Evolutionary conservation across 768 basidiomycete genomes (phyloP), one percentile per base, ranked within the genome.

Genomic region (Ramaria rubella): DNA sequence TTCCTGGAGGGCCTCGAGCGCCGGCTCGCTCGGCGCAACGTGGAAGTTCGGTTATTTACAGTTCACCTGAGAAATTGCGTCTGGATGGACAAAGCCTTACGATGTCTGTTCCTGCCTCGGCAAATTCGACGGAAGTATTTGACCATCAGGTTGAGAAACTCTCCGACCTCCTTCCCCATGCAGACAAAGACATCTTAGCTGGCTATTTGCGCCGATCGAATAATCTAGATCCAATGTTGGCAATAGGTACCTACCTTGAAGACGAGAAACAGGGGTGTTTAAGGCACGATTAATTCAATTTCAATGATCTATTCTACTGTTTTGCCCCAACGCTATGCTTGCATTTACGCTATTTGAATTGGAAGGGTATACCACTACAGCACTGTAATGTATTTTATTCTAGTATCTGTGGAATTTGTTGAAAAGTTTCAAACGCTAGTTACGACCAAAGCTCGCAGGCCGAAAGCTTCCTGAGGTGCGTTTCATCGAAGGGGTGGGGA

Each of bases 201-300:
- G 79, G 81, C 14, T 92, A 92, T 68, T 69, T 92, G 58, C 80
- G 80, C 27, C 77, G 85, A 9, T 75, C 87, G 9, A 52, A 61
- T 26, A 90, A 90, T 21, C 81, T 87, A 65, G 88, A 90, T 68
- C 27, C 45, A 3, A 86, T 90, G 42, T 72, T 88, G 42, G 90
- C 90, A n/a, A 89, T 92, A 62, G 87, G 87, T 15, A 85, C 88
- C 65, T 92, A 89, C 67, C 73, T 92, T 11, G 89, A 90, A 61
- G 90, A 92, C 60, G 86, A 90, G 67, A 86, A 85, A 72, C 87
- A 84, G 63, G 87, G 87, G 30, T 77, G 73, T 45, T 65, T 90
- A 48, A 73, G 75, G 57, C 60, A 66, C 34, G 62, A 65, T 38
- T 74, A 63, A 66, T 56, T 36, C 33, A 45, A 61, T 48, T 46